Evolutionary conservation across 2,329 filamentous ascomycete genomes (phyloP).

Genomic region (Scopulariopsis brevicaulis): DNA sequence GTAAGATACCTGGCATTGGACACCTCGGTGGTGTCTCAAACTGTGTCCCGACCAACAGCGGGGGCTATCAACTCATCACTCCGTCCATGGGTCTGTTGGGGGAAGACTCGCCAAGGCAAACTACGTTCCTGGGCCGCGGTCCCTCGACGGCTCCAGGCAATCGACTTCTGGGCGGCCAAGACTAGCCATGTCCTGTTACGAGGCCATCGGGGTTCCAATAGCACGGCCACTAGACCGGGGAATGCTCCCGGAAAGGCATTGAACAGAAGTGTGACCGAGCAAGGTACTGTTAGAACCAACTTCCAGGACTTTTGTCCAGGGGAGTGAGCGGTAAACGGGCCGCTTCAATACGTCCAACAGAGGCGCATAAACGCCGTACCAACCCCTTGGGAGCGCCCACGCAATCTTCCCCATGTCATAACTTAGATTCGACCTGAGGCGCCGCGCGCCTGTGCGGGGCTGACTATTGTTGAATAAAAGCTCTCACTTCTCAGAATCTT

Average conservation of each 20-base stretch:
- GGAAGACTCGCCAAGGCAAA: too few species aligned
- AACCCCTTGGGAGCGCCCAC: not conserved
- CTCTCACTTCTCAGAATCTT: not conserved
- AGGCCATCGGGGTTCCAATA: too few species aligned
- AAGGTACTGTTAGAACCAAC: not conserved
- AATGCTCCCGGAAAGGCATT: too few species aligned
- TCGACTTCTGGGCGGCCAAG: too few species aligned
- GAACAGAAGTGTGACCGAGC: not conserved
- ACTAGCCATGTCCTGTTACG: too few species aligned
- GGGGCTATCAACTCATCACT: too few species aligned
- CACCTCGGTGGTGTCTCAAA: not conserved
- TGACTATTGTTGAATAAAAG: too few species aligned
- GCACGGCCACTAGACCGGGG: too few species aligned
- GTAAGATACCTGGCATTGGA: not conserved
- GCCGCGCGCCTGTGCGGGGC: too few species aligned
- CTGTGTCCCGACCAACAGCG: not conserved
- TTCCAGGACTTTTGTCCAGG: not conserved
- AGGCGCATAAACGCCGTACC: not conserved
- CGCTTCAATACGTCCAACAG: not conserved
- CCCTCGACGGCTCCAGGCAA: too few species aligned
- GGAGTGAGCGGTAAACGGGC: not conserved
- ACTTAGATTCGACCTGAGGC: not conserved
- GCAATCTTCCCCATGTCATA: not conserved
- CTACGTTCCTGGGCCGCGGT: too few species aligned
- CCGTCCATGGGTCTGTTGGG: too few species aligned